Conservation (phyloP, 2,329 filamentous ascomycete genomes). For the Emericellopsis atlantica region DNA sequence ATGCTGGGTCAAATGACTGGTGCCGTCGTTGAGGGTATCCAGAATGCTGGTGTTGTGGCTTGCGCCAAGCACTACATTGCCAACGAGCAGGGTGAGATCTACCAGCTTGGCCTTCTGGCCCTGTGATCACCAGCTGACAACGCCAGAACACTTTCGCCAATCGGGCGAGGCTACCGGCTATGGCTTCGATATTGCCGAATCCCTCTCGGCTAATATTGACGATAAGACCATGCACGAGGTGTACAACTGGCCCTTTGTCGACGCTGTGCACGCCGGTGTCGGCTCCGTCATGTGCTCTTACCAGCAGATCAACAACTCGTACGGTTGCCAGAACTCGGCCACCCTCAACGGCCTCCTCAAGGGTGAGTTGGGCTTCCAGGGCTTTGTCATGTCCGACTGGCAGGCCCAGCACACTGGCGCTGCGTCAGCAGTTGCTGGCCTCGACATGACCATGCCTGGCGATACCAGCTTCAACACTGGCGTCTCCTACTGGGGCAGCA, state of each 20-base stretch:
- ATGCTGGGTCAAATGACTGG: slow-evolving; percentile 61
- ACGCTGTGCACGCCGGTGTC: slow-evolving; percentile 57
- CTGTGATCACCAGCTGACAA: too few relatives aligned
- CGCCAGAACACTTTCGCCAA: slow-evolving; percentile 57
- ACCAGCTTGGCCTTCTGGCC: too few relatives aligned
- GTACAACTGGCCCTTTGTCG: slow-evolving; percentile 68
- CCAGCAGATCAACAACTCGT: slow-evolving; percentile 71
- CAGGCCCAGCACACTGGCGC: slow-evolving; percentile 60
- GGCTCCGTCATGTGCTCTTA: slow-evolving; percentile 56
- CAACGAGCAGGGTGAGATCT: slow-evolving; percentile 50
- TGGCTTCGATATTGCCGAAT: slow-evolving; percentile 50
- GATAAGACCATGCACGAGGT: slow-evolving; percentile 66
- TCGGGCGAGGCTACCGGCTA: slow-evolving; percentile 34
- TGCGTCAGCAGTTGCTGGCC: slow-evolving; percentile 53
- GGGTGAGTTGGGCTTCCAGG: slow-evolving; percentile 68
- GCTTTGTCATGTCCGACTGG: slow-evolving; percentile 75
- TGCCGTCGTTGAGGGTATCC: slow-evolving; percentile 67
- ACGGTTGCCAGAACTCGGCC: slow-evolving; percentile 68
- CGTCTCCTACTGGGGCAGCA: slow-evolving; percentile 68
- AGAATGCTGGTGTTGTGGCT: slow-evolving; percentile 70
- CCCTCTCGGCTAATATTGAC: slow-evolving; percentile 49
- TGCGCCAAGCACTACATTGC: slow-evolving; percentile 67
- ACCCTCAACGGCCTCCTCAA: slow-evolving; percentile 66
- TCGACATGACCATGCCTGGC: slow-evolving; percentile 85
- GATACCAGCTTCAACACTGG: slow-evolving; percentile 68